These are phyloP conservation scores for Myrica gale DNA, from an alignment of 306 rosid species.

Conservation along the genomic window DNA sequence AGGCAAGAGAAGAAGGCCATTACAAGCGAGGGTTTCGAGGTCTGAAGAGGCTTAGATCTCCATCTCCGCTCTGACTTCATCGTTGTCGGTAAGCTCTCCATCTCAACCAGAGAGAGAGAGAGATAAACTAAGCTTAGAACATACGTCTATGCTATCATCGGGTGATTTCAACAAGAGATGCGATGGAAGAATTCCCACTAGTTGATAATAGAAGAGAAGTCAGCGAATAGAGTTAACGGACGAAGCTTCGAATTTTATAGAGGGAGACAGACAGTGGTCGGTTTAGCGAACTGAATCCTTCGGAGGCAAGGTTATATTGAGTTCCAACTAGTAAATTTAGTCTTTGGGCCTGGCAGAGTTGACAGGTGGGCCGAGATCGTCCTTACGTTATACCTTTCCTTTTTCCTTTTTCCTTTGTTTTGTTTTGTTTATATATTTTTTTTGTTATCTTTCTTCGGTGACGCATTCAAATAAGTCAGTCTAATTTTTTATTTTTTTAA, in stretches of 20 bases:
- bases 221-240: background rate
- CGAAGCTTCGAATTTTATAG: background rate
- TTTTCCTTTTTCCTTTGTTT: too few species aligned
- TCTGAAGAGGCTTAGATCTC: conserved; percentile 70
- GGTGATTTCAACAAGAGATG: background rate
- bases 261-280: background rate
- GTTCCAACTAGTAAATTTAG: too few species aligned
- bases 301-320: too few species aligned
- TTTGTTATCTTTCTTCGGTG: too few species aligned
- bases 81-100: conserved; percentile 76
- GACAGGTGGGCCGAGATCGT: too few species aligned
- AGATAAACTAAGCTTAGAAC: background rate
- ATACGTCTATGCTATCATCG: background rate
- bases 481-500: too few species aligned
- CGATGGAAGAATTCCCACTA: background rate
- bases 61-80: conserved; percentile 54
- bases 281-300: too few species aligned
- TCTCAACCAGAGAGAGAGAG: conserved; percentile 26
- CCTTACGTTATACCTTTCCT: too few species aligned
- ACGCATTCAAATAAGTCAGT: too few species aligned
- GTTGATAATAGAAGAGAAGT: background rate
- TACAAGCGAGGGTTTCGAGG: conserved; percentile 73
- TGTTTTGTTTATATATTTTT: too few species aligned
- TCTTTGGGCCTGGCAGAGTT: too few species aligned
- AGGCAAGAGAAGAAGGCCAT: conserved; percentile 90